Base-by-base conservation (phyloP, 2,329 filamentous ascomycete genomes). In the Xylariales sp. region DNA sequence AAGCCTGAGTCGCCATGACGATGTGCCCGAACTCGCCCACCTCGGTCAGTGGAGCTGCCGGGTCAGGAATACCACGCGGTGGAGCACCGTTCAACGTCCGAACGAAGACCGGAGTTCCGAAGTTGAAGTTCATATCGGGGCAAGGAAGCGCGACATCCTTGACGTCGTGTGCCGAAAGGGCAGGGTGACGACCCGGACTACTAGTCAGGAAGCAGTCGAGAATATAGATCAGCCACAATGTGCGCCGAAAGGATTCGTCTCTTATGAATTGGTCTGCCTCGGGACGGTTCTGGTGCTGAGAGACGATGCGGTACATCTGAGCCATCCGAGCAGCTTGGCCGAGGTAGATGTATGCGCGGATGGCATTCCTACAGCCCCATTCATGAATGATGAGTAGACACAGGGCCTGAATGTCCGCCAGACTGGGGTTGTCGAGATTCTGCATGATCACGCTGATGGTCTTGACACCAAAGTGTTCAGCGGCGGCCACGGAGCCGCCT, bases 271-370 rank as follows among this genome's bases (percentile, higher is more conserved):
- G 73, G 50, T 80, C 76, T n/a, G 71, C 69, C 29, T 76, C 73
- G 27, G 62, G 57, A 12, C 68, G 64, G 31, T 65, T 60, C 49
- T 75, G 70, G 50, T 78, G 75, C 29, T 68, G 69, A 50, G 78
- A 74, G 33, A 80, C 69, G 42, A 81, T 74, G 47, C 75, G 70
- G 51, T 74, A 79, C 77, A 81, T 81, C 61, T 81, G 77, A 22
- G 77, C 69, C 76, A 81, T 80, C 45, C 77, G 74, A n/a, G 75
- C 71, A 22, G 77, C 77, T 55, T 80, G 76, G 48, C 77, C 77
- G 18, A 81, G 67, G 54, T 80, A 80, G 56, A 79, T 73, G 65
- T 81, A 81, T 46, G 77, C 77, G 14, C 77, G 74, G 21, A 81
- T 74, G 27, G 77, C 77, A 56, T 79, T 80, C 31, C 77, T 64